phyloP scores from a whole-genome alignment of 2,329 filamentous ascomycete genomes.

The Bipolaris gigantea region DNA sequence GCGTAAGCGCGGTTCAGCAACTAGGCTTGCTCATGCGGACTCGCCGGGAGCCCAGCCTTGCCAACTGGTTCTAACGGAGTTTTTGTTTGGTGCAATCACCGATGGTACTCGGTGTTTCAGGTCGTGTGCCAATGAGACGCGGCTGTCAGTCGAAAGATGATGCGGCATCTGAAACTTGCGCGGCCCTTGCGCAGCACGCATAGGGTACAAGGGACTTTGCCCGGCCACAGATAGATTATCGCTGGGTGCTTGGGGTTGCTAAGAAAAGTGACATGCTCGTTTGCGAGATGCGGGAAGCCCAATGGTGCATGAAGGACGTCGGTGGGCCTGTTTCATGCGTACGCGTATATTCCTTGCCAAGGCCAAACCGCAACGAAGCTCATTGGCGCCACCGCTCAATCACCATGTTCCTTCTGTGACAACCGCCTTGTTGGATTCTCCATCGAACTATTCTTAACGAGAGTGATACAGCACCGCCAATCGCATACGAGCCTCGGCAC shows the following conservation, averaged over 20 bases:
- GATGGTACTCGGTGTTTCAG: slow-evolving; percentile 18
- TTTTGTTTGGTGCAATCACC: slow-evolving; percentile 4
- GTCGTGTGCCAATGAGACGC: slow-evolving; percentile 4
- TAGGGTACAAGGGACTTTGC: neutral
- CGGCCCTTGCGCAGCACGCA: slow-evolving; percentile 2
- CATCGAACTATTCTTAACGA: neutral
- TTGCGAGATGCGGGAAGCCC: neutral
- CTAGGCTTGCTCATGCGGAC: slow-evolving; percentile 4
- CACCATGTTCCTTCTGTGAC: slow-evolving; percentile 13
- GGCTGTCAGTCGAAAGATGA: neutral
- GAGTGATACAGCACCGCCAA: neutral
- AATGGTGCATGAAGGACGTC: slow-evolving; percentile 12
- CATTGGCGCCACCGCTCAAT: slow-evolving; percentile 8
- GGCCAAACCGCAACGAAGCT: neutral
- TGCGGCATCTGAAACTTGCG: slow-evolving; percentile 1
- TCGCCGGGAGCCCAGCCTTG: slow-evolving; percentile 9
- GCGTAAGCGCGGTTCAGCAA: slow-evolving; percentile 6
- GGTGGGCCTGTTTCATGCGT: slow-evolving; percentile 20
- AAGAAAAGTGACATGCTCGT: slow-evolving; percentile 5
- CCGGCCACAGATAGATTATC: slow-evolving; percentile 15
- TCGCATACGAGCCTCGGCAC: neutral
- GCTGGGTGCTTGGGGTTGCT: slow-evolving; percentile 4
- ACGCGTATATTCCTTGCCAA: slow-evolving; percentile 10
- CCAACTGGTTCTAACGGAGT: slow-evolving; percentile 1
- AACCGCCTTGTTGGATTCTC: slow-evolving; percentile 4